Conservation (phyloP, 2,329 filamentous ascomycete genomes). For the Fusarium nematophilum region DNA sequence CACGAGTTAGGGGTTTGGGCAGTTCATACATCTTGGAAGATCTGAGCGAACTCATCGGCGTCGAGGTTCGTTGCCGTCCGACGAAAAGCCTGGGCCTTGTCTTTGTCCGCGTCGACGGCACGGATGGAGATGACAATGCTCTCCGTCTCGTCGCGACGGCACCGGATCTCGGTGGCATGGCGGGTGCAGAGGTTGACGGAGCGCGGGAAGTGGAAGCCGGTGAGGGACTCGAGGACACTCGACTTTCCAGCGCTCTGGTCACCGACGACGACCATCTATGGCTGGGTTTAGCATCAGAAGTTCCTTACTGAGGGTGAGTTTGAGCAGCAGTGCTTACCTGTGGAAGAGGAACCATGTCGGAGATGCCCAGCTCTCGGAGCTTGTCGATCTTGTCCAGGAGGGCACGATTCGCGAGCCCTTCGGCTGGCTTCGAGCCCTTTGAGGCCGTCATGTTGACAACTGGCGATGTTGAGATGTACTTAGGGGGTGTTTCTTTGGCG, state of each 20-base stretch:
- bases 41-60: conserved; percentile 45
- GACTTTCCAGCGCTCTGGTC: conserved; percentile 90
- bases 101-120: conserved; percentile 19
- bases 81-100: conserved; percentile 42
- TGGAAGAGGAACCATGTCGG: conserved; percentile 48
- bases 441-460: conserved; percentile 15
- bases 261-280: conserved; percentile 83
- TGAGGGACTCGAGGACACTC: conserved; percentile 78
- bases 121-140: conserved; percentile 57
- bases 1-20: not conserved
- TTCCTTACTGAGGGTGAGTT: rapidly evolving
- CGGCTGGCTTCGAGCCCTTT: not conserved
- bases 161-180: conserved; percentile 61
- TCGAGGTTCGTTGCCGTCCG: conserved; percentile 40
- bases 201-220: conserved; percentile 60
- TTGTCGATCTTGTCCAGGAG: conserved; percentile 54
- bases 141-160: conserved; percentile 50
- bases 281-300: not conserved
- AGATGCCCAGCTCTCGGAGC: conserved; percentile 54
- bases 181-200: conserved; percentile 59
- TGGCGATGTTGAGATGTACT: not conserved
- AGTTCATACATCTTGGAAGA: conserved; percentile 54
- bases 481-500: not conserved
- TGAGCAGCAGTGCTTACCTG: conserved; percentile 67
- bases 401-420: conserved; percentile 36